These are phyloP conservation scores for Alternaria triticina DNA, from an alignment of 2,329 filamentous ascomycete genomes.

Conservation along the genomic window DNA sequence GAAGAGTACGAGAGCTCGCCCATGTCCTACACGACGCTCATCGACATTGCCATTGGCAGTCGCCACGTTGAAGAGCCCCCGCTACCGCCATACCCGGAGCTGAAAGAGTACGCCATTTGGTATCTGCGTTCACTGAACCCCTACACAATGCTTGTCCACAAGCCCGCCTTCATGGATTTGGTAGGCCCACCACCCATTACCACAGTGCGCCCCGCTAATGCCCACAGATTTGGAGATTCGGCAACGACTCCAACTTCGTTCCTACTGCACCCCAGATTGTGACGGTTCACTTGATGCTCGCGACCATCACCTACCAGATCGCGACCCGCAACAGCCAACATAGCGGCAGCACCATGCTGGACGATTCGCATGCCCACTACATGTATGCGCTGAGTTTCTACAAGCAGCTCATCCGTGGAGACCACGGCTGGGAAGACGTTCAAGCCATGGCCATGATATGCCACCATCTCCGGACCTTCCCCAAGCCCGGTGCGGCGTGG, in stretches of 20 bases:
- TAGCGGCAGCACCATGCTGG: slow-evolving; percentile 55
- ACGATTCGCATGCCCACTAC: slow-evolving; percentile 77
- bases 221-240: slow-evolving; percentile 70
- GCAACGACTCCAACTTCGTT: slow-evolving; percentile 70
- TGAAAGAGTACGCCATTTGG: slow-evolving; percentile 73
- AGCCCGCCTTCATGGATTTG: slow-evolving; percentile 72
- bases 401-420: slow-evolving; percentile 67
- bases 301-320: slow-evolving; percentile 78
- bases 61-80: slow-evolving; percentile 62
- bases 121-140: slow-evolving; percentile 76
- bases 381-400: slow-evolving; percentile 75
- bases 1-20: slow-evolving; percentile 62
- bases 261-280: slow-evolving; percentile 70
- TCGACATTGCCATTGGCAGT: slow-evolving; percentile 67
- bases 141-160: slow-evolving; percentile 79
- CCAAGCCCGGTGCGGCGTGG: slow-evolving; percentile 78
- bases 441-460: slow-evolving; percentile 77
- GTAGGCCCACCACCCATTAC: slow-evolving; percentile 52
- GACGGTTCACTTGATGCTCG: slow-evolving; percentile 79
- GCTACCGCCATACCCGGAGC: slow-evolving; percentile 68
- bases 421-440: slow-evolving; percentile 68
- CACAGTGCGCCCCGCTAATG: background rate
- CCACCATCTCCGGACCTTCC: slow-evolving; percentile 75
- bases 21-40: slow-evolving; percentile 74
- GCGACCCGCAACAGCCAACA: slow-evolving; percentile 68